Evolutionary conservation across 2,329 filamentous ascomycete genomes (phyloP).

Genomic region (Diaporthe nobilis): DNA sequence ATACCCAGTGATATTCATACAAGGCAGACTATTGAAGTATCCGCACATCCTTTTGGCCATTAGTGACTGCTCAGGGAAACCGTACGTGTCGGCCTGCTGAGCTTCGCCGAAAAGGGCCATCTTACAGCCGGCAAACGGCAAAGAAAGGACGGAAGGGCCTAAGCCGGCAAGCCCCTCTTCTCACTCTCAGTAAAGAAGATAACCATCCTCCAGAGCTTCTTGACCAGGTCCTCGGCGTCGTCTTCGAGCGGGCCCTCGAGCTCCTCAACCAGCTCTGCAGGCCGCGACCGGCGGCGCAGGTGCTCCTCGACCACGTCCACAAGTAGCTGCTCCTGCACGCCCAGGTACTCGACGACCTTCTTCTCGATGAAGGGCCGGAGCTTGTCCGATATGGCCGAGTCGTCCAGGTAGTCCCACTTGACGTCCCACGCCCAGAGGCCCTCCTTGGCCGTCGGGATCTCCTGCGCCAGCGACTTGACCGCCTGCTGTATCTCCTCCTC

Average conservation of each 20-base stretch:
- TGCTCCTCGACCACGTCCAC: constrained; percentile 94
- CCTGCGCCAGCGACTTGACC: constrained; percentile 84
- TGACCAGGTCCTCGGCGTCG: constrained; percentile 92
- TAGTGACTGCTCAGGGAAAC: no score
- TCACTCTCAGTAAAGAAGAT: constrained; percentile 98
- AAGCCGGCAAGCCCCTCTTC: constrained; percentile 86
- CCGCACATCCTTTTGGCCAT: neutral
- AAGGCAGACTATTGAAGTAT: neutral
- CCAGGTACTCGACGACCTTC: constrained; percentile 97
- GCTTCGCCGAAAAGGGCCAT: no score
- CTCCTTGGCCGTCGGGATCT: constrained; percentile 89
- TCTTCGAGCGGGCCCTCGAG: constrained; percentile 93
- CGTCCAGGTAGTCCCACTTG: constrained; percentile 92
- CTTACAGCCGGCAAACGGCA: no score
- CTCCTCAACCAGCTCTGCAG: constrained; percentile 87
- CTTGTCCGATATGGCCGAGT: constrained; percentile 84
- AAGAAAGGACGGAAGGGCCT: constrained; percentile 40
- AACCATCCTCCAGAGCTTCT: constrained; percentile 98
- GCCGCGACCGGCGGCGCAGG: constrained; percentile 79
- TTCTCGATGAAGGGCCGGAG: constrained; percentile 96
- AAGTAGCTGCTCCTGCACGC: constrained; percentile 95
- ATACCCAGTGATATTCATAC: neutral
- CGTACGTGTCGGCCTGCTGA: neutral
- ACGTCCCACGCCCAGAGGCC: constrained; percentile 94
- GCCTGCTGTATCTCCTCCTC: constrained; percentile 91